Evolutionary conservation across 768 basidiomycete genomes (phyloP), one percentile per base, ranked within the genome.

Genomic region (Tricholoma hemisulphureum): DNA sequence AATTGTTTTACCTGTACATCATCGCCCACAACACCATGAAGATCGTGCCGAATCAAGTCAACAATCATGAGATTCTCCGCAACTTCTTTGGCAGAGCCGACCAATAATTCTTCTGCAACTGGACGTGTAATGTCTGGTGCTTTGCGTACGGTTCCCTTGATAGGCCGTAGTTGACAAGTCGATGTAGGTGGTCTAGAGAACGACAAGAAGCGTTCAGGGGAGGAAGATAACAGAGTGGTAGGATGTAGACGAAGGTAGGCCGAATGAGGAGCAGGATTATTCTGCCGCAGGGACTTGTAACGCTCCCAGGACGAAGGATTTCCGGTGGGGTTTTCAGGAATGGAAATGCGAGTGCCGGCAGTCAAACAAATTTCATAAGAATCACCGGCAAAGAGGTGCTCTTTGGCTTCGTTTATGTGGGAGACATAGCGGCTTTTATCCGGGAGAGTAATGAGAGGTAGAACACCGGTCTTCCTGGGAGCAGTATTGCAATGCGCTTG

Each of bases 21-120:
- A 35, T 91, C 87, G 1, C 91, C 92, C 18, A 96, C 82, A 55
- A 89, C 87, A 28, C 85, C 85, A 63, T 95, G 86, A 31, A 98
- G 77, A 73, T 98, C 95, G 62, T 97, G 91, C 31, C 94, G 85
- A 65, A 96, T 96, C 49, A 98, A 83, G 69, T 98, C 95, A 23
- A 97, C 95, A 61, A 98, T 97, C 95, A 98, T 98, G 56, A 98
- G 73, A 69, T 98, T 98, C 76, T 98, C 95, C 0, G 95, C 95
- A 2, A 95, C 85, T 71, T 98, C 95, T 70, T 98, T 98, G 41
- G 75, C 77, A 69, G 82, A 89, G 5, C 87, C 86, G 13, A 76
- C 77, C 56, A 89, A 72, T 13, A 80, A 70, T 71, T 85, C 63
- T 64, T 88, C 85, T n/a, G 87, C 87, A 49, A 84, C 80, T 55